Percentiles rank a stretch among this genome's conserved stretches.
Conservation (phyloP, 2,329 filamentous ascomycete genomes). For the Aureobasidium leucospermi region DNA sequence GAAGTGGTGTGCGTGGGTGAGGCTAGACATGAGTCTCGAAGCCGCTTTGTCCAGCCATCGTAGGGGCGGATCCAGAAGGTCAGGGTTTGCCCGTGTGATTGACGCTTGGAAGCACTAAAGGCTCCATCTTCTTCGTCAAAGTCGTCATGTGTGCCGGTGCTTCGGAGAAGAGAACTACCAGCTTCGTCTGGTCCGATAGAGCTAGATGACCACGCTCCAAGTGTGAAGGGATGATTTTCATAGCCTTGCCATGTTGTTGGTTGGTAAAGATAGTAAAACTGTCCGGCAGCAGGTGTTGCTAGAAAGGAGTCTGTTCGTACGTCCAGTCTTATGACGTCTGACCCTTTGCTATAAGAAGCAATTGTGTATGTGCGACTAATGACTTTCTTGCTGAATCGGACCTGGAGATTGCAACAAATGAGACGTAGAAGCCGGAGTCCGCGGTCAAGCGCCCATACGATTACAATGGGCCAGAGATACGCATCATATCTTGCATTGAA, state of each 20-base stretch:
- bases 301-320: slow-evolving; percentile 30
- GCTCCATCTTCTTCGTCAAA: neutral
- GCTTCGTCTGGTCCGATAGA: neutral
- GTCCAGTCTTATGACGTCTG: slow-evolving; percentile 43
- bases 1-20: slow-evolving; percentile 22
- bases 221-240: slow-evolving; percentile 47
- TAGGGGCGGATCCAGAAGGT: slow-evolving; percentile 46
- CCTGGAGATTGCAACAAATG: slow-evolving; percentile 37
- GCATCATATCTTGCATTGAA: slow-evolving; percentile 43
- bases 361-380: slow-evolving; percentile 22
- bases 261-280: slow-evolving; percentile 46
- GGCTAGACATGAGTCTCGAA: slow-evolving; percentile 31
- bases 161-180: neutral
- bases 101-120: neutral
- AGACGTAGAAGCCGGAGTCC: slow-evolving; percentile 39
- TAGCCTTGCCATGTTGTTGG: slow-evolving; percentile 38
- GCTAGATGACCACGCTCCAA: slow-evolving; percentile 26
- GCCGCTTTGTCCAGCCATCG: slow-evolving; percentile 43
- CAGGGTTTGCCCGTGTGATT: slow-evolving; percentile 19
- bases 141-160: neutral
- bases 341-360: slow-evolving; percentile 36
- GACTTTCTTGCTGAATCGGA: slow-evolving; percentile 20
- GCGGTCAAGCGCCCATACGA: slow-evolving; percentile 46
- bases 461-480: slow-evolving; percentile 44
- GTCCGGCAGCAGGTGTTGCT: slow-evolving; percentile 35